phyloP scores from a whole-genome alignment of 177 flowering plant genomes.

The Tripterygium wilfordii region DNA sequence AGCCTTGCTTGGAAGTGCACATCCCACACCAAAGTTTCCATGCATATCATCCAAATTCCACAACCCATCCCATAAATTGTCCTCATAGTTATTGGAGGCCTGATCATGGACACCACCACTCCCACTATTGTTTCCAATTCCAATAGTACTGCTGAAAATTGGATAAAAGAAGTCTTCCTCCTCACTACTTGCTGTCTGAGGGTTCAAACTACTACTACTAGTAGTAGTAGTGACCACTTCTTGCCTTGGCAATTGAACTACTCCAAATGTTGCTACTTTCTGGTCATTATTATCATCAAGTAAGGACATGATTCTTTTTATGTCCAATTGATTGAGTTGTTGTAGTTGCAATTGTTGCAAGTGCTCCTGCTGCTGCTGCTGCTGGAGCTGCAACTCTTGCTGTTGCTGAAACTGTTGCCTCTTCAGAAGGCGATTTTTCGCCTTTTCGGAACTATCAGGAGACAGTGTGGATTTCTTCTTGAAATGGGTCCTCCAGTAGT shows the following conservation, averaged over 20 bases:
- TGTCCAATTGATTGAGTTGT: conserved; percentile 27
- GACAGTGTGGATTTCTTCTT: conserved; percentile 50
- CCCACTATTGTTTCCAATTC: too few relatives aligned
- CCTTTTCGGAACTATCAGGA: conserved; percentile 32
- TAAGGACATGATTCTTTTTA: conserved; percentile 35
- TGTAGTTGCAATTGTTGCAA: conserved; percentile 25
- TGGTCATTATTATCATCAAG: conserved; percentile 41
- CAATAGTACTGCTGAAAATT: too few relatives aligned
- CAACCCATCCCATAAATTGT: conserved; percentile 52
- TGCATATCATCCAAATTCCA: conserved; percentile 64
- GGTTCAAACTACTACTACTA: too few relatives aligned
- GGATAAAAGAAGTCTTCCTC: conserved; percentile 29
- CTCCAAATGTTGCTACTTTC: conserved; percentile 10
- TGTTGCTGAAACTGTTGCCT: conserved; percentile 47
- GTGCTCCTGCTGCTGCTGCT: conserved; percentile 22
- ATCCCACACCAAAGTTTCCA: conserved; percentile 14
- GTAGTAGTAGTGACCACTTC: conserved; percentile 6
- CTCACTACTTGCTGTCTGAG: conserved; percentile 5
- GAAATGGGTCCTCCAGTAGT: conserved; percentile 91
- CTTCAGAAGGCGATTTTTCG: conserved; percentile 32
- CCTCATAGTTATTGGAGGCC: conserved; percentile 31
- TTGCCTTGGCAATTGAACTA: conserved; percentile 24
- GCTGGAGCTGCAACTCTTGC: conserved; percentile 28
- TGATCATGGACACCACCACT: too few relatives aligned
- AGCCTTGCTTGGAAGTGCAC: conserved; percentile 28